Conservation (phyloP, 805 yeast species). For the Metschnikowia cubensis region DNA sequence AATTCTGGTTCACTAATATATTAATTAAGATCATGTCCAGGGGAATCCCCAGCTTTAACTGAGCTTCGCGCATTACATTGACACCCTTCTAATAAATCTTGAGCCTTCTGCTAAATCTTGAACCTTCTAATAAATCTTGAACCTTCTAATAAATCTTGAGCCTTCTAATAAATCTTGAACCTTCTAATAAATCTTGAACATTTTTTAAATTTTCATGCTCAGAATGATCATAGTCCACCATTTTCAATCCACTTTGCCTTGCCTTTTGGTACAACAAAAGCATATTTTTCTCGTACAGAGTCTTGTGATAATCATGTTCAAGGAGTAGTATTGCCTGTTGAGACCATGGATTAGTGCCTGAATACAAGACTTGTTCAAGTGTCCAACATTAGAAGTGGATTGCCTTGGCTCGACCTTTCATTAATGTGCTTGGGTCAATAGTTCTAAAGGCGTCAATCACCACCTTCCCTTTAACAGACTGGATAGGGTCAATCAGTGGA, state of each 20-base stretch:
- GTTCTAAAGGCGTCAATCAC: constrained; percentile 98
- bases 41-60: no score
- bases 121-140: no score
- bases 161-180: no score
- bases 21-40: no score
- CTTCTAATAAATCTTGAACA: constrained; percentile 65
- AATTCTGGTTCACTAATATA: no score
- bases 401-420: constrained; percentile 99
- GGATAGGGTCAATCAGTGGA: constrained; percentile 90
- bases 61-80: no score
- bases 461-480: constrained; percentile 97
- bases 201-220: constrained; percentile 73
- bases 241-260: constrained; percentile 89
- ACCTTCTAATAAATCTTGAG: no score
- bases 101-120: no score
- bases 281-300: constrained; percentile 90
- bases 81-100: no score
- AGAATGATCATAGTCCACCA: constrained; percentile 71
- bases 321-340: constrained; percentile 93
- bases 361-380: constrained; percentile 91
- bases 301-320: constrained; percentile 94
- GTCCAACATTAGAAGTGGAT: constrained; percentile 93
- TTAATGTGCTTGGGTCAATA: constrained; percentile 78
- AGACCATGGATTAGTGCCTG: constrained; percentile 96
- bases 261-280: constrained; percentile 86